These are phyloP conservation scores for Immersiella caudata DNA, from an alignment of 495 filamentous ascomycete species.

Conservation along the genomic window DNA sequence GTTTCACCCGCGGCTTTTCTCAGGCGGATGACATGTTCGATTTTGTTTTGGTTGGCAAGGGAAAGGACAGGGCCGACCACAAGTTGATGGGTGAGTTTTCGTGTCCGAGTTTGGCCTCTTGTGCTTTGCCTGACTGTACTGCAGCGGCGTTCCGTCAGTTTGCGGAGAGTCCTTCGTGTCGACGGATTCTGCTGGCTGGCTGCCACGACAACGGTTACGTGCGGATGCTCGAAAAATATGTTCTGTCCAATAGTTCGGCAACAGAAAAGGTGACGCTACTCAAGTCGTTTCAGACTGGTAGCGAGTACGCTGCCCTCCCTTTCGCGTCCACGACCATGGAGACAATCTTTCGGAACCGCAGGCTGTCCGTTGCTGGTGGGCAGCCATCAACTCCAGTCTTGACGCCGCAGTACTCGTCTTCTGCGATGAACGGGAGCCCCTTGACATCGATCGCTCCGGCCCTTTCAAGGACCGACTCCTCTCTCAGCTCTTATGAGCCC, in stretches of 20 bases:
- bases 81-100: constrained; percentile 54
- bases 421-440: neutral
- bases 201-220: constrained; percentile 64
- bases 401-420: neutral
- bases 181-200: constrained; percentile 61
- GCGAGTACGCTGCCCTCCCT: constrained; percentile 43
- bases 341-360: constrained; percentile 24
- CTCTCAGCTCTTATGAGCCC: neutral
- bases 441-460: neutral
- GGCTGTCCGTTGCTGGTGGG: neutral
- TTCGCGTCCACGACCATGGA: constrained; percentile 43
- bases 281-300: constrained; percentile 47
- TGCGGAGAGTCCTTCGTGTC: constrained; percentile 58
- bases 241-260: constrained; percentile 27
- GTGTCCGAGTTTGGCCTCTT: neutral
- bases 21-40: constrained; percentile 59
- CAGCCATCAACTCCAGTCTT: neutral
- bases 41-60: constrained; percentile 61
- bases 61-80: constrained; percentile 59
- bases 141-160: constrained; percentile 60
- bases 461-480: neutral
- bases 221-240: constrained; percentile 55
- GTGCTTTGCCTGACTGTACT: neutral
- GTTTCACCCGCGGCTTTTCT: constrained; percentile 58
- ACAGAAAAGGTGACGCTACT: constrained; percentile 54